Evolutionary conservation across 2,329 filamentous ascomycete species (phyloP), one percentile per base, ranked within the genome.

Genomic region (Mycosphaerella arachidis): DNA sequence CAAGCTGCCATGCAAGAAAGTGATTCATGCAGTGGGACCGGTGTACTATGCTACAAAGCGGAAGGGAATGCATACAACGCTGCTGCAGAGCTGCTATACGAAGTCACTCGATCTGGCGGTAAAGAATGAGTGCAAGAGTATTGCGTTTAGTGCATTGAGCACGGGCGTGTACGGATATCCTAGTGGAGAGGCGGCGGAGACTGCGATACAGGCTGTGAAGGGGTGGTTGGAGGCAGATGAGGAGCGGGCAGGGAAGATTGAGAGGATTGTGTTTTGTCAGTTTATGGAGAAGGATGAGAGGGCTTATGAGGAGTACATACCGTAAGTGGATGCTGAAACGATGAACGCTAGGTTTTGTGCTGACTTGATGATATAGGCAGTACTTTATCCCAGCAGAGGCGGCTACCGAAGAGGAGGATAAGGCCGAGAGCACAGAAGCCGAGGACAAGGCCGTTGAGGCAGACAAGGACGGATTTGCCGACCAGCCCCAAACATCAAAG

Each of bases 151-250:
- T 45, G 88, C 86, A 20, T 82, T 97, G 61, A 96, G 92, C 71
- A 97, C 93, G 0, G 94, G 93, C 0, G 74, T 96, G 1, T 97
- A 96, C 71, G 91, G 91, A 0, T 97, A 95, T 71, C 93, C 93
- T 0, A 89, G 85, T 67, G 64, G 71, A 0, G 82, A 86, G 45
- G 94, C 93, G 0, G 91, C 91, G 0, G 73, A 79, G n/a, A 81
- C 88, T 9, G 94, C 91, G 1, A 81, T 89, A 55, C 78, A 82
- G 33, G 84, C 84, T 40, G 83, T 86, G 48, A 78, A 80, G 56
- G 74, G 74, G 46, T 87, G 85, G 70, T 67, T 88, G 27, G 78
- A 81, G 10, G 72, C 77, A 65, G 63, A 76, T 66, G 66, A 79
- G 71, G 63, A 66, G 61, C 67, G 65, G 57, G 70, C 67, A 50